Evolutionary conservation across 2,329 filamentous ascomycete genomes (phyloP), one percentile per base, ranked within the genome.

Genomic region (Xylariomycetidae sp.): DNA sequence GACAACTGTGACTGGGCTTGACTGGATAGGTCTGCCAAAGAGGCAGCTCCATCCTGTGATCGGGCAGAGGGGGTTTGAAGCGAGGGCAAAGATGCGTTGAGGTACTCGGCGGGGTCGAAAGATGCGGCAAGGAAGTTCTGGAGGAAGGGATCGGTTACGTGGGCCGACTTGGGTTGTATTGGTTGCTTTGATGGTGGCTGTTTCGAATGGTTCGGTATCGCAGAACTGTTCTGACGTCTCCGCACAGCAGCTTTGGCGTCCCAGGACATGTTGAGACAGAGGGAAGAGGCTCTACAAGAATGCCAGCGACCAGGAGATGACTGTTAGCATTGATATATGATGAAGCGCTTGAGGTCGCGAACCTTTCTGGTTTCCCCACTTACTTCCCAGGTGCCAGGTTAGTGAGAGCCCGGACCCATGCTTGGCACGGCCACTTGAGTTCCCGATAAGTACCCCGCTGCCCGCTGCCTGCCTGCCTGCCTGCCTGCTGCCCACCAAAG

Each of bases 1-100:
- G 88, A 86, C 29, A 96, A 72, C n/a, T 94, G 72, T 4, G 80
- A 72, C 60, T 96, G 89, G 1, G 89, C 83, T 54, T 88, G 85
- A 0, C 80, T 72, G 2, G 88, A 88, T 32, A 95, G 65, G 40
- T 90, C 81, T n/a, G 82, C 68, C 29, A 95, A 70, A 3, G 84
- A 70, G 5, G 82, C 72, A 1, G 66, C 57, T 23, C 32, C 34
- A 64, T 64, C 43, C 59, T 35, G 42, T 49, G 49, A 49, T 31
- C 38, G 49, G 38, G 31, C 36, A n/a, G 44, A 36, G 5, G 53
- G 48, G 16, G 52, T 45, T 42, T 74, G 70, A 14, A 94, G 69
- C 2, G 82, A 67, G 4, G 88, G 85, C 1, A 97, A 69, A 1
- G 76, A 75, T 38, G 79, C 68, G 62, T 97, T 97, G 50, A 97